Evolutionary conservation across 345 rosid species (phyloP).

Genomic region (Ceriops decandra): DNA sequence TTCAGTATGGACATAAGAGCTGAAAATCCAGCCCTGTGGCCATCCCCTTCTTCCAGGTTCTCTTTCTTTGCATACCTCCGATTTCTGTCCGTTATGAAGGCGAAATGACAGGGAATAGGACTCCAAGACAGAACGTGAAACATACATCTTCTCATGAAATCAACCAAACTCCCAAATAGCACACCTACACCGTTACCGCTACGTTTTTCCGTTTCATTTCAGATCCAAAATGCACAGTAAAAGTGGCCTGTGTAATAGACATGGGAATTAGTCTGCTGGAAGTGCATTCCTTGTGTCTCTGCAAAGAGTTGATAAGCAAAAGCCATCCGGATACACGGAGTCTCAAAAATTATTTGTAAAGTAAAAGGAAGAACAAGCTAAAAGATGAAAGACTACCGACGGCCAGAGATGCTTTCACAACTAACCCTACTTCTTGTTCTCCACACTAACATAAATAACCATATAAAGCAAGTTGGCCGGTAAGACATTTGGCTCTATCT

Average conservation of each 20-base stretch:
- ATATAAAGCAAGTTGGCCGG: no score
- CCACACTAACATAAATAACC: no score
- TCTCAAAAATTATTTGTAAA: no score
- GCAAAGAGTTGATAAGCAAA: background rate
- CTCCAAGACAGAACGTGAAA: constrained; percentile 45
- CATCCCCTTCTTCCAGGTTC: constrained; percentile 37
- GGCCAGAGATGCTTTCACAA: no score
- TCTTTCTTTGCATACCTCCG: constrained; percentile 45
- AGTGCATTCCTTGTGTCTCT: background rate
- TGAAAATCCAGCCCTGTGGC: constrained; percentile 58
- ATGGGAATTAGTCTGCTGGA: background rate
- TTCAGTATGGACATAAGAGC: no score
- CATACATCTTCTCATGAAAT: constrained; percentile 39
- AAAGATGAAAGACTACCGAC: no score
- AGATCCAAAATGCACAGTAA: background rate
- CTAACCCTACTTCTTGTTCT: no score
- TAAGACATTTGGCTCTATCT: no score
- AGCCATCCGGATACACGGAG: no score
- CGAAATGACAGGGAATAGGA: constrained; percentile 50
- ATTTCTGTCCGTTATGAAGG: constrained; percentile 73
- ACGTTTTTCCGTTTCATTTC: constrained; percentile 5
- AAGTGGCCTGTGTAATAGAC: background rate
- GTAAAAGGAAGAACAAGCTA: no score
- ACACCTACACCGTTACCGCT: constrained; percentile 1
- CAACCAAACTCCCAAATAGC: constrained; percentile 22